phyloP scores from a whole-genome alignment of 1,284 basidiomycete species.

The Tilletia indica region DNA sequence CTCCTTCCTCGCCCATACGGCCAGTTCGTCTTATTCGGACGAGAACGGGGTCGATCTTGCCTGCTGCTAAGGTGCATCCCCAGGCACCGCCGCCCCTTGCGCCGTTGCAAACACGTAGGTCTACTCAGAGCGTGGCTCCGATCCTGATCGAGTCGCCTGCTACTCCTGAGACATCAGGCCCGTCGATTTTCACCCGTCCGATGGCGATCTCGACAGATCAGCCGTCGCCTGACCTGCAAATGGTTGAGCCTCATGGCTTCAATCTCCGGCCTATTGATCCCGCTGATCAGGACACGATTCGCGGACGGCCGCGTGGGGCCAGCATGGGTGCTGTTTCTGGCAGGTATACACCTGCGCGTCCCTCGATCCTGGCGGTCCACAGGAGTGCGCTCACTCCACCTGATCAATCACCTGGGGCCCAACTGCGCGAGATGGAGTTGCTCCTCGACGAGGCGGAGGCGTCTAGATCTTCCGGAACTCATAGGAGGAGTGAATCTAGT shows the following conservation, averaged over 20 bases:
- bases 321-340: neutral
- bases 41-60: slow-evolving; percentile 6
- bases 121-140: neutral
- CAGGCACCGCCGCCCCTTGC: neutral
- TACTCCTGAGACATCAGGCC: neutral
- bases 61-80: neutral
- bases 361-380: neutral
- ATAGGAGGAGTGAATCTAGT: neutral
- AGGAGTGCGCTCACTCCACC: neutral
- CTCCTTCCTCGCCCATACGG: no score
- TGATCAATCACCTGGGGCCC: no score
- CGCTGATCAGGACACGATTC: neutral
- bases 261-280: neutral
- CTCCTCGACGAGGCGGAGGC: neutral
- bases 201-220: slow-evolving; percentile 5
- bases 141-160: slow-evolving; percentile 10
- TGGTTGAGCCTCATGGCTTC: neutral
- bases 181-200: neutral
- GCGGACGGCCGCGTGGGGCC: slow-evolving; percentile 5
- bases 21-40: no score
- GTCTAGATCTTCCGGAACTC: neutral
- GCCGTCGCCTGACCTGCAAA: slow-evolving; percentile 10
- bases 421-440: neutral
- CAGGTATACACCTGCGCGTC: neutral
- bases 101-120: neutral